phyloP scores from a whole-genome alignment of 331 rosid species.

The Erythrophleum ivorense region DNA sequence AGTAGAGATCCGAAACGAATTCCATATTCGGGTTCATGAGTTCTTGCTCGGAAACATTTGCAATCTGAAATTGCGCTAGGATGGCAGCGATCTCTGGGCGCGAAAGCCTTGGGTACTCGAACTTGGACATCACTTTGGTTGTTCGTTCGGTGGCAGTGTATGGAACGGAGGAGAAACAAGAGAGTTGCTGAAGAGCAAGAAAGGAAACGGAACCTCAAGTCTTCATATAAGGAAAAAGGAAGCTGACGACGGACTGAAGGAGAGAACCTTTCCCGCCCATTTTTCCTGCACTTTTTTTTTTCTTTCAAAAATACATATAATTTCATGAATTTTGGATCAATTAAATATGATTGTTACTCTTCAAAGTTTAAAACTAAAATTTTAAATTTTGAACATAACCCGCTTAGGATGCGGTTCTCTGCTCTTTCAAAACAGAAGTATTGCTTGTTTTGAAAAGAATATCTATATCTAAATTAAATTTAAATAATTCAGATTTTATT shows the following conservation, averaged over 20 bases:
- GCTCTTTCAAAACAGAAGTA: too few relatives aligned
- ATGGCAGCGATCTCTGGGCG: constrained; percentile 55
- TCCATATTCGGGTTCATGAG: constrained; percentile 58
- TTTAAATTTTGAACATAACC: too few relatives aligned
- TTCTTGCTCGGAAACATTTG: constrained; percentile 62
- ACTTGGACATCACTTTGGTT: constrained; percentile 57
- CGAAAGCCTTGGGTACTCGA: constrained; percentile 63
- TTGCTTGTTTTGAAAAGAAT: too few relatives aligned
- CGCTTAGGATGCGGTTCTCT: too few relatives aligned
- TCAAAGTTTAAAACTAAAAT: too few relatives aligned
- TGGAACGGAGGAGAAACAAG: not conserved
- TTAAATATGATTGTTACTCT: too few relatives aligned
- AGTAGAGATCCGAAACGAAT: constrained; percentile 62
- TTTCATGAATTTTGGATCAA: too few relatives aligned
- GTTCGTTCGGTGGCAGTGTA: not conserved
- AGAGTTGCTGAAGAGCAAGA: not conserved
- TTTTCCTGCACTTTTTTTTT: not conserved
- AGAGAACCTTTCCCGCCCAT: constrained; percentile 5
- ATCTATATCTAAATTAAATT: too few relatives aligned
- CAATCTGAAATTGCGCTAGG: constrained; percentile 56
- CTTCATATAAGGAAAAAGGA: not conserved
- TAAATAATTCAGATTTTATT: too few relatives aligned
- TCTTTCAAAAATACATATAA: not conserved
- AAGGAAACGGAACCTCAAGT: not conserved
- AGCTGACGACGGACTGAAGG: not conserved